Percentiles rank a stretch among this genome's conserved stretches.
phyloP scores from a whole-genome alignment of 2,329 filamentous ascomycete genomes.

The Cytospora mali region DNA sequence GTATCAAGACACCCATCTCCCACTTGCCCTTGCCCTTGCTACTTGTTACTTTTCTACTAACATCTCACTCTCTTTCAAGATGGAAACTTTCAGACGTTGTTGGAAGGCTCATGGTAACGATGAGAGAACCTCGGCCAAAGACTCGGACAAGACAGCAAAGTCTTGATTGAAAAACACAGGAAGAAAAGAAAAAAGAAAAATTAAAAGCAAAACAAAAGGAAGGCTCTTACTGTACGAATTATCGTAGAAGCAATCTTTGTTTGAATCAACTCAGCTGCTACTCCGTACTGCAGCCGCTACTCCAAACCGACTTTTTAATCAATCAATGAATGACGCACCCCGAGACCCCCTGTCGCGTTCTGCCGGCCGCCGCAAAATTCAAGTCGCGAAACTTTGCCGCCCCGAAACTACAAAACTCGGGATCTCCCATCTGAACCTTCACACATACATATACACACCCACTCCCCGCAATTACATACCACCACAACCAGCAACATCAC shows the following conservation, averaged over 20 bases:
- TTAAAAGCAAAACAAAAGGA: too few relatives aligned
- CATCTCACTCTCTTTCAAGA: constrained; percentile 54
- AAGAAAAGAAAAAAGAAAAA: not conserved
- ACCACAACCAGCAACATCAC: not conserved
- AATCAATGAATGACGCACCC: not conserved
- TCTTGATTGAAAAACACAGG: not conserved
- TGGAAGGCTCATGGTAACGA: constrained; percentile 93
- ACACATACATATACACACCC: not conserved
- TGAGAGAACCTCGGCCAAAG: constrained; percentile 75
- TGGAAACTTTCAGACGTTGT: constrained; percentile 85
- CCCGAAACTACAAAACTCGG: not conserved
- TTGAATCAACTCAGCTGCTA: too few relatives aligned
- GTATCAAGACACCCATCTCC: too few relatives aligned
- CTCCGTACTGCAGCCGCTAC: too few relatives aligned
- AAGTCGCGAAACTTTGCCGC: not conserved
- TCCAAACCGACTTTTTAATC: too few relatives aligned
- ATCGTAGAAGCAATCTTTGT: too few relatives aligned
- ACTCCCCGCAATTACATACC: not conserved
- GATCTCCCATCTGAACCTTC: not conserved
- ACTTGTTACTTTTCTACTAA: constrained; percentile 2
- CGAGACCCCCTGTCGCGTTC: too few relatives aligned
- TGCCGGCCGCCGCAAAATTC: too few relatives aligned
- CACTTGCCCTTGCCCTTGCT: too few relatives aligned
- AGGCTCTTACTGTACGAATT: not conserved
- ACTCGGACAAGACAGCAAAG: constrained; percentile 47